phyloP scores from a whole-genome alignment of 345 rosid genomes.

The Populus davidiana region DNA sequence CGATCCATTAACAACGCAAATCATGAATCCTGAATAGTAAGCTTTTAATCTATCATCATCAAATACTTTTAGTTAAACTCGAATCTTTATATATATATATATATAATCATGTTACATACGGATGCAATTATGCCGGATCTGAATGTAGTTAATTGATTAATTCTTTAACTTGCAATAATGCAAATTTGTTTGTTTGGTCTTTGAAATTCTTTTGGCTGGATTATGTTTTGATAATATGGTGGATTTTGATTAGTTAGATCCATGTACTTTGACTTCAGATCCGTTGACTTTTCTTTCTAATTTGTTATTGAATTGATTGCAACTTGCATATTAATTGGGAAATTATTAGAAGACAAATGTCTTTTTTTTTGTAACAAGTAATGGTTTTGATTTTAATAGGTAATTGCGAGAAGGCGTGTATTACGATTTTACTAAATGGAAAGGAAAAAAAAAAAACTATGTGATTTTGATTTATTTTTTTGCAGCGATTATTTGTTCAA shows the following conservation, averaged over 20 bases:
- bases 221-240: neutral
- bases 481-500: slow-evolving; percentile 38
- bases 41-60: slow-evolving; percentile 5
- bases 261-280: slow-evolving; percentile 28
- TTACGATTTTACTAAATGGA: neutral
- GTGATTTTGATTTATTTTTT: neutral
- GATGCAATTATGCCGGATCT: slow-evolving; percentile 11
- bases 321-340: neutral
- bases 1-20: slow-evolving; percentile 17
- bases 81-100: neutral
- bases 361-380: neutral
- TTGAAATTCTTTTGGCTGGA: neutral
- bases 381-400: neutral
- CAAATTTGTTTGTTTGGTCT: neutral
- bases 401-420: neutral
- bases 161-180: neutral
- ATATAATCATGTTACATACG: neutral
- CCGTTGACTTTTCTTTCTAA: neutral
- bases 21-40: slow-evolving; percentile 97
- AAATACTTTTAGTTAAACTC: neutral
- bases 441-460: neutral
- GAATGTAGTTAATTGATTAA: neutral
- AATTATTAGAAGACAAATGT: neutral
- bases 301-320: neutral
- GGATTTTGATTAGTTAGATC: slow-evolving; percentile 26